Evolutionary conservation across 371 early-diverging fungal species (phyloP), one percentile per base, ranked within the genome.

Genomic region (Syncephalastrum racemosum): DNA sequence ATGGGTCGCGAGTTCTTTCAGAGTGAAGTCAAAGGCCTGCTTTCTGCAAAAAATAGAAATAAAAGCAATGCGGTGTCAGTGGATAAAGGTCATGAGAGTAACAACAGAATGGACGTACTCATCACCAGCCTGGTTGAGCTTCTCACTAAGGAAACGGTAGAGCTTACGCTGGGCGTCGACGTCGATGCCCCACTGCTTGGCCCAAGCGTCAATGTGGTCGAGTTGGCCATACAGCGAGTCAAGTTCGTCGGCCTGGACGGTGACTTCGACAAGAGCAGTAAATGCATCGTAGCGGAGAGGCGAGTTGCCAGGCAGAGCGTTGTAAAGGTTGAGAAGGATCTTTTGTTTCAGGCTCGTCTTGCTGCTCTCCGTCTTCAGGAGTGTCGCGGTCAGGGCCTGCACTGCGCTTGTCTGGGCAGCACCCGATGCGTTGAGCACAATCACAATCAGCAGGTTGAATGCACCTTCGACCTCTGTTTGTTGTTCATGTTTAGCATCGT

Each of bases 271-370:
- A 56, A 96, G 84, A 49, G 87, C 83, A 49, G 78, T 59, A 67
- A 91, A 93, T 47, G 90, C 89, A 39, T 79, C 63, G 56, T 87
- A 87, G 40, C 93, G 88, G 51, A 83, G 79, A 46, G 86, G 67
- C 50, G 81, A 83, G 53, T 80, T 74, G 63, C 74, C 65, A 27
- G 83, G 87, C 55, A 90, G 77, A 50, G 82, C 81, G 70, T 89
- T 91, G 82, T 87, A 92, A 57, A 94, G 74, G 76, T 90, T 94
- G 58, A 88, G 85, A 45, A 94, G 83, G 42, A 87, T 80, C 71
- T 83, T 84, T 61, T 88, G 77, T 66, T 83, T 86, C 50, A 77
- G 67, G 62, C 73, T 68, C 50, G 70, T 74, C 64, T 79, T 75
- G 64, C 75, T 76, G 53, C 71, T 66, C 51, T 72, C 70, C 39